Conservation (phyloP, 108 stramenopile species). For the Phaeodactylum tricornutum region DNA sequence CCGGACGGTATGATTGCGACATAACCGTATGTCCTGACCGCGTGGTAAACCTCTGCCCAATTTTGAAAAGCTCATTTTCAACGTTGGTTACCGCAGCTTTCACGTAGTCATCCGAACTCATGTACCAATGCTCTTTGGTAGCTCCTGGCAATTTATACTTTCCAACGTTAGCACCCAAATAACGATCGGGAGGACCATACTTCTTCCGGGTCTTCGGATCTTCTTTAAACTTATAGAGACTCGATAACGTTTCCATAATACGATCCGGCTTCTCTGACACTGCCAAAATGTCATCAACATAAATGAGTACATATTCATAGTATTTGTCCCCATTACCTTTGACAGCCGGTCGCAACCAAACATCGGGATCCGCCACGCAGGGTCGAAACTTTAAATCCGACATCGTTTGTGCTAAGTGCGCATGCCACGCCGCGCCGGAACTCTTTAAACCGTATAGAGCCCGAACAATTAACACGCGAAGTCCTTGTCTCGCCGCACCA, state of each 20-base stretch:
- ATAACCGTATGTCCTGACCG: background rate
- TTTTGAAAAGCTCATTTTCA: background rate
- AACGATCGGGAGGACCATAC: slow-evolving; percentile 5
- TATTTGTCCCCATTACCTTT: slow-evolving; percentile 10
- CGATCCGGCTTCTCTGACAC: slow-evolving; percentile 3
- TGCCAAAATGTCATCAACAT: slow-evolving; percentile 22
- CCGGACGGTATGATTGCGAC: slow-evolving; percentile 9
- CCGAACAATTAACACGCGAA: slow-evolving; percentile 7
- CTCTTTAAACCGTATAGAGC: slow-evolving; percentile 34
- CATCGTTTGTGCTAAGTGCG: background rate
- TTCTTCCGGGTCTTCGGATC: background rate
- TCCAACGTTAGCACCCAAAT: slow-evolving; percentile 12
- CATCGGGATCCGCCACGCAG: slow-evolving; percentile 17
- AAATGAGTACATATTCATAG: slow-evolving; percentile 21
- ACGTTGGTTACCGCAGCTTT: slow-evolving; percentile 2
- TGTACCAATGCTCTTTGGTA: background rate
- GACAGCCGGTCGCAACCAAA: slow-evolving; percentile 20
- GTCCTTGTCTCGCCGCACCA: slow-evolving; percentile 14
- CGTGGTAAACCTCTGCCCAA: background rate
- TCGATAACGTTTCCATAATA: slow-evolving; percentile 2
- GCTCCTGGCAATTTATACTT: background rate
- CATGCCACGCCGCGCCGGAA: slow-evolving; percentile 13
- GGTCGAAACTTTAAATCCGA: slow-evolving; percentile 8
- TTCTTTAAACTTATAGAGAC: slow-evolving; percentile 8
- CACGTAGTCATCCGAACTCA: slow-evolving; percentile 3